Evolutionary conservation across 169 alveolate species (phyloP).

Genomic region (Toxoplasma gondii): DNA sequence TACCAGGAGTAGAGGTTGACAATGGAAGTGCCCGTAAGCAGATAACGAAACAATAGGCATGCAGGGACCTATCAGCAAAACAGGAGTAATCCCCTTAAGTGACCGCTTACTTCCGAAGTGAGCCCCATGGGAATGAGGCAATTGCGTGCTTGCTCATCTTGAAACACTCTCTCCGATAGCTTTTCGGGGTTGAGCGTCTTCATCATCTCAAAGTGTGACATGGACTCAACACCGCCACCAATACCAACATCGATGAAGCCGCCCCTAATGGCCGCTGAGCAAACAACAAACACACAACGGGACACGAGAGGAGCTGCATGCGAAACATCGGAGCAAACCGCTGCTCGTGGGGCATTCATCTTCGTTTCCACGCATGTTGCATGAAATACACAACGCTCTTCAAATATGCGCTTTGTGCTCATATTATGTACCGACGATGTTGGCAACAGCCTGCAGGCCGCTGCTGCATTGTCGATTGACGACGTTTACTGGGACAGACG

Average conservation of each 20-base stretch:
- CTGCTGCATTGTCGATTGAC: slow-evolving; percentile 92
- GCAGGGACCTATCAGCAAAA: too few species aligned
- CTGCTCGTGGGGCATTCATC: neutral
- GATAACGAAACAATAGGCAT: too few species aligned
- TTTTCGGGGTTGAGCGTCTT: slow-evolving; percentile 85
- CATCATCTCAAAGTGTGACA: slow-evolving; percentile 89
- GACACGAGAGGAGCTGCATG: neutral
- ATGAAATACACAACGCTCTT: neutral
- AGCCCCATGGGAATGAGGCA: slow-evolving; percentile 94
- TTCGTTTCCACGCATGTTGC: neutral
- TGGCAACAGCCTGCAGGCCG: slow-evolving; percentile 91
- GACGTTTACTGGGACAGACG: slow-evolving; percentile 78
- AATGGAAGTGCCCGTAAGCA: too few species aligned
- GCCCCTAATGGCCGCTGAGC: slow-evolving; percentile 79
- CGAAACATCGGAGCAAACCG: neutral
- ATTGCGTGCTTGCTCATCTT: slow-evolving; percentile 85
- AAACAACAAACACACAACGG: neutral
- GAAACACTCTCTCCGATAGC: slow-evolving; percentile 82
- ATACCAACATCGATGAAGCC: slow-evolving; percentile 89
- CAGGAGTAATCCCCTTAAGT: too few species aligned
- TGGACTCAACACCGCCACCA: slow-evolving; percentile 94
- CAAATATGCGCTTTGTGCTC: neutral
- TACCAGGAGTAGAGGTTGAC: too few species aligned
- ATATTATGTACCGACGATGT: slow-evolving; percentile 74
- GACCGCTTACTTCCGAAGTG: slow-evolving; percentile 81